phyloP scores from a whole-genome alignment of 179 eudicot species.

The Corrigiola litoralis region DNA sequence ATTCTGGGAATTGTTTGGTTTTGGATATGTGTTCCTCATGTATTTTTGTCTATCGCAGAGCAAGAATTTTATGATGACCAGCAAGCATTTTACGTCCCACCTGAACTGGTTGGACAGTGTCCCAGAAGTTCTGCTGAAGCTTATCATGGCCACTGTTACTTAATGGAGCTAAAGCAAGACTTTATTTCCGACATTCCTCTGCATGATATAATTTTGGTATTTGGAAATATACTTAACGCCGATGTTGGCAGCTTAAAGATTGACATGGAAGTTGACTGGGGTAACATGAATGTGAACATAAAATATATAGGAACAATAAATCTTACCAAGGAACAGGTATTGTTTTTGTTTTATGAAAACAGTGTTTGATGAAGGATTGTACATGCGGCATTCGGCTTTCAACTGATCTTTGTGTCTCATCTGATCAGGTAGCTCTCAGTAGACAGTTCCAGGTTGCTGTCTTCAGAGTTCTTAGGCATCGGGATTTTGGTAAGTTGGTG shows the following conservation, averaged over 20 bases:
- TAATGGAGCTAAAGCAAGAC: constrained; percentile 41
- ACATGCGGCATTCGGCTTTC: neutral
- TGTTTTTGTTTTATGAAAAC: neutral
- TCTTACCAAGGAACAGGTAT: constrained; percentile 55
- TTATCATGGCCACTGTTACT: constrained; percentile 63
- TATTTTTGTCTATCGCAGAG: constrained; percentile 34
- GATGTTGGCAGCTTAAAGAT: constrained; percentile 36
- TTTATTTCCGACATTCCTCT: constrained; percentile 41
- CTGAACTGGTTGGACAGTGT: constrained; percentile 45
- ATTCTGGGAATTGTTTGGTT: neutral
- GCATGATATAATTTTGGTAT: constrained; percentile 48
- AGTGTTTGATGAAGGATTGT: neutral
- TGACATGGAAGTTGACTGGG: constrained; percentile 57
- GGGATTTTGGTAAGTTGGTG: constrained; percentile 33
- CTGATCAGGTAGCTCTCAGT: constrained; percentile 48
- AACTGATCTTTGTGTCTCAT: constrained; percentile 15
- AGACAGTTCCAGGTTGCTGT: constrained; percentile 57
- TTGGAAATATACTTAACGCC: constrained; percentile 39
- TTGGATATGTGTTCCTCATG: neutral
- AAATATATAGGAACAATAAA: constrained; percentile 33
- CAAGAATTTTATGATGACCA: constrained; percentile 36
- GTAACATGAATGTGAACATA: constrained; percentile 39
- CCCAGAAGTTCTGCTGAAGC: constrained; percentile 18
- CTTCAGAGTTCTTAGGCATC: constrained; percentile 53
- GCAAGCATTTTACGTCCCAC: constrained; percentile 47